phyloP scores from a whole-genome alignment of 768 basidiomycete species.

The Clitopilus passeckerianus region DNA sequence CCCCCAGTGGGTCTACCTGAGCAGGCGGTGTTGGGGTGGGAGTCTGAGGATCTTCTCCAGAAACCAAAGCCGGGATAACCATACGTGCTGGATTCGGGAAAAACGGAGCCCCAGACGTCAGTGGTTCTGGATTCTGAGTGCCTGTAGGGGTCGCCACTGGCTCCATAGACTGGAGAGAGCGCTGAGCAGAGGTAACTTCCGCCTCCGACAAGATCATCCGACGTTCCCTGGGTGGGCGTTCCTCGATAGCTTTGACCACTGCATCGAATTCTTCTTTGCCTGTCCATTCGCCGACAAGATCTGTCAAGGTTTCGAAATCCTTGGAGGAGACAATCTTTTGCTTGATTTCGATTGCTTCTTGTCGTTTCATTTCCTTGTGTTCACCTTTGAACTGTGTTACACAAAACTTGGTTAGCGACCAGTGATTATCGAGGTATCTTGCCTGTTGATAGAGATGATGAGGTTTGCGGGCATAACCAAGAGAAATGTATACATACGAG shows the following conservation, averaged over 20 bases:
- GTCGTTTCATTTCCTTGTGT: constrained; percentile 50
- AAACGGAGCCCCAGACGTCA: constrained; percentile 44
- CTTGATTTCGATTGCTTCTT: constrained; percentile 51
- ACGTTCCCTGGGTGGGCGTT: constrained; percentile 31
- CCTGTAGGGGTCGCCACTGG: constrained; percentile 40
- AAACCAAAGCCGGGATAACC: constrained; percentile 31
- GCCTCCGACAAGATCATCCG: constrained; percentile 23
- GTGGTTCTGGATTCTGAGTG: constrained; percentile 57
- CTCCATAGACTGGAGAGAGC: not conserved
- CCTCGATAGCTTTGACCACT: constrained; percentile 48
- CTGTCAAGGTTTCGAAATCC: constrained; percentile 47
- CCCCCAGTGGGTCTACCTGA: not conserved
- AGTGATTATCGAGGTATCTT: constrained; percentile 74
- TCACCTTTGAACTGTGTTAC: constrained; percentile 74
- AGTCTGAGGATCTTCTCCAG: constrained; percentile 40
- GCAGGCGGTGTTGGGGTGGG: constrained; percentile 38
- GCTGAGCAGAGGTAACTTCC: constrained; percentile 14
- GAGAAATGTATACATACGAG: constrained; percentile 39
- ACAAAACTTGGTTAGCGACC: constrained; percentile 86
- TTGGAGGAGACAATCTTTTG: constrained; percentile 58
- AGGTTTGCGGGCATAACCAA: not conserved
- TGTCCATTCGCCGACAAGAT: constrained; percentile 47
- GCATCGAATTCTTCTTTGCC: constrained; percentile 60
- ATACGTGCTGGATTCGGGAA: constrained; percentile 34
- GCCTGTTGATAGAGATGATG: constrained; percentile 35